Conservation (phyloP, 352 stramenopile species). For the Phytopythium aichiense region DNA sequence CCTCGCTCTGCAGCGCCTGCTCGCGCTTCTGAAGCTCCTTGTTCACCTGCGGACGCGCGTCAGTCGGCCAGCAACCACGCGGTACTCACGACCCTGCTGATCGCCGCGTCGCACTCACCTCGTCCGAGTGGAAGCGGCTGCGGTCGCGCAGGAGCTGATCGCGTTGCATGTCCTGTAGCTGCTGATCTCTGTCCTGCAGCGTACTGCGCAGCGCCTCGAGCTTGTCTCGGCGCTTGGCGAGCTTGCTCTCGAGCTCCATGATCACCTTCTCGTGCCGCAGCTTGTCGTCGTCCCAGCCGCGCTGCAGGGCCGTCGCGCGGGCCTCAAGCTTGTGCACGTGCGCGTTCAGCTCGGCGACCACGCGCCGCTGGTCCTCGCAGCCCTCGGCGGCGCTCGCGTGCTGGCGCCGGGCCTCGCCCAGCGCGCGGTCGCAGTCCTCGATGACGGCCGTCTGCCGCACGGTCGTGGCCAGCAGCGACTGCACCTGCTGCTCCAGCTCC, state of each 20-base stretch:
- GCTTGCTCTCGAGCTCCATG: conserved; percentile 30
- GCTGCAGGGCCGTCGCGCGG: conserved; percentile 21
- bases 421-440: conserved; percentile 61
- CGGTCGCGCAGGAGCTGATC: conserved; percentile 33
- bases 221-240: conserved; percentile 36
- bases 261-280: conserved; percentile 23
- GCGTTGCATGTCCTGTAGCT: conserved; percentile 35
- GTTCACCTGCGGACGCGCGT: conserved; percentile 18
- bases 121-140: conserved; percentile 35
- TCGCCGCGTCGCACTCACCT: conserved; percentile 18
- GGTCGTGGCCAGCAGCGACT: conserved; percentile 54
- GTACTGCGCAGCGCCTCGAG: conserved; percentile 28
- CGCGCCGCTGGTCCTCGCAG: conserved; percentile 44
- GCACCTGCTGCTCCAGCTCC: conserved; percentile 37
- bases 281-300: conserved; percentile 15
- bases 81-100: not conserved
- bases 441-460: conserved; percentile 66
- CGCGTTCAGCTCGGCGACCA: conserved; percentile 23
- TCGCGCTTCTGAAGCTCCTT: conserved; percentile 49
- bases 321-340: conserved; percentile 35
- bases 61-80: not conserved
- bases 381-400: conserved; percentile 23
- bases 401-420: conserved; percentile 41
- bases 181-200: conserved; percentile 47
- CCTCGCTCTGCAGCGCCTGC: conserved; percentile 44